phyloP scores from a whole-genome alignment of 73 alveolate species.

The Paramecium octaurelia region DNA sequence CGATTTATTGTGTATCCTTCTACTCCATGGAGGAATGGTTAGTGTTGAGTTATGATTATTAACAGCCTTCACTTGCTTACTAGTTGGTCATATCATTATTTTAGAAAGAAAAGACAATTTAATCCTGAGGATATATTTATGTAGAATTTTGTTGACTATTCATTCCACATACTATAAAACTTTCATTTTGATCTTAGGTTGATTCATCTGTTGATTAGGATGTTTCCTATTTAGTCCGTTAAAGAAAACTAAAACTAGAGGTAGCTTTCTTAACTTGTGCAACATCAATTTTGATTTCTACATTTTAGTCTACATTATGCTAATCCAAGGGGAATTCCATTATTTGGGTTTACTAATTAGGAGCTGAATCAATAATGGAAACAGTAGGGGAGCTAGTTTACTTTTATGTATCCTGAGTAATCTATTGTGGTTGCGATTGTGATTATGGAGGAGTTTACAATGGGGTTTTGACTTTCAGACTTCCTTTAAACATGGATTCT shows the following conservation, averaged over 20 bases:
- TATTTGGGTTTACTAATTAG: background rate
- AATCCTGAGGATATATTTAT: background rate
- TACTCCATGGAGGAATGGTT: background rate
- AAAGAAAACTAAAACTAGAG: background rate
- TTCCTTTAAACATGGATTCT: conserved; percentile 31
- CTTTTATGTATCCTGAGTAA: background rate
- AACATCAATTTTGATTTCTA: background rate
- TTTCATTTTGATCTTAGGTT: background rate
- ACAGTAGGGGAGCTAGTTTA: background rate
- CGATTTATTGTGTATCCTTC: background rate
- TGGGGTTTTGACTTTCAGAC: background rate
- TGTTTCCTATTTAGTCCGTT: background rate
- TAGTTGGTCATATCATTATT: background rate
- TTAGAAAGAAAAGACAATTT: background rate
- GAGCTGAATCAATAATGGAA: background rate
- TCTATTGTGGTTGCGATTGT: background rate
- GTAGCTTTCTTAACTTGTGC: background rate
- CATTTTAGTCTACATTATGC: background rate
- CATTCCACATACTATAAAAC: background rate
- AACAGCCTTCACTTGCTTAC: background rate
- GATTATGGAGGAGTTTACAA: background rate
- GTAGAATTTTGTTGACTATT: background rate
- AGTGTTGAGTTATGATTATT: background rate
- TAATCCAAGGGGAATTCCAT: background rate
- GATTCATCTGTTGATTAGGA: background rate